Conservation (phyloP, 352 stramenopile species). For the Globisporangium abappressorium region DNA sequence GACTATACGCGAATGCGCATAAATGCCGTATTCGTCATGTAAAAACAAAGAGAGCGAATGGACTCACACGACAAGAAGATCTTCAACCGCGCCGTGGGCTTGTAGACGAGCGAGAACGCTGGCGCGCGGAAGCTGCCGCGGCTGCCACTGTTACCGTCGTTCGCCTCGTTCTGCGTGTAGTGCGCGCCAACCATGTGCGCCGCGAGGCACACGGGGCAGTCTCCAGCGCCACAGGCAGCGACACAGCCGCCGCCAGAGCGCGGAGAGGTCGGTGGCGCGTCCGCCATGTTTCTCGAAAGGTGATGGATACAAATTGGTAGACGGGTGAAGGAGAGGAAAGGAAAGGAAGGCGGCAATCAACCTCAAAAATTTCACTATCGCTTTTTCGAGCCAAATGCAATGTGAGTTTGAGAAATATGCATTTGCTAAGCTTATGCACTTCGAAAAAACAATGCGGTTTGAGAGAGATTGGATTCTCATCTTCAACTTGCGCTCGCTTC, state of each 20-base stretch:
- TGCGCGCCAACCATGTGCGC: slow-evolving; percentile 7
- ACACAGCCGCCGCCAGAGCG: not conserved
- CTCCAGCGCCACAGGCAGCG: not conserved
- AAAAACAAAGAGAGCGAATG: not conserved
- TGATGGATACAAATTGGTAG: not conserved
- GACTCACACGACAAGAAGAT: slow-evolving; percentile 72
- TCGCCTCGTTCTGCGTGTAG: slow-evolving; percentile 8
- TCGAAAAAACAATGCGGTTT: too few relatives aligned
- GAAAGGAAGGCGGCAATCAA: too few relatives aligned
- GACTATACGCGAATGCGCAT: not conserved
- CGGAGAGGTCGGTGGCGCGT: not conserved
- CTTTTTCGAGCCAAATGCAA: too few relatives aligned
- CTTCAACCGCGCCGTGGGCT: slow-evolving; percentile 46
- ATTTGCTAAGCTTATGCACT: too few relatives aligned
- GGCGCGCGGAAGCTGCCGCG: not conserved
- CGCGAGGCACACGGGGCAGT: slow-evolving; percentile 20
- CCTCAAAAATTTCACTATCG: too few relatives aligned
- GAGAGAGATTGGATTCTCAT: too few relatives aligned
- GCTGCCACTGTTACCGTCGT: not conserved
- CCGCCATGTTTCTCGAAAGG: not conserved
- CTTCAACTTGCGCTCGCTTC: too few relatives aligned
- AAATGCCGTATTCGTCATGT: not conserved
- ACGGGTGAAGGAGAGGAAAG: too few relatives aligned
- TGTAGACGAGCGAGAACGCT: slow-evolving; percentile 35
- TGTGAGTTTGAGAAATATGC: too few relatives aligned